phyloP scores from a whole-genome alignment of 345 rosid genomes.

The Salix arbutifolia region DNA sequence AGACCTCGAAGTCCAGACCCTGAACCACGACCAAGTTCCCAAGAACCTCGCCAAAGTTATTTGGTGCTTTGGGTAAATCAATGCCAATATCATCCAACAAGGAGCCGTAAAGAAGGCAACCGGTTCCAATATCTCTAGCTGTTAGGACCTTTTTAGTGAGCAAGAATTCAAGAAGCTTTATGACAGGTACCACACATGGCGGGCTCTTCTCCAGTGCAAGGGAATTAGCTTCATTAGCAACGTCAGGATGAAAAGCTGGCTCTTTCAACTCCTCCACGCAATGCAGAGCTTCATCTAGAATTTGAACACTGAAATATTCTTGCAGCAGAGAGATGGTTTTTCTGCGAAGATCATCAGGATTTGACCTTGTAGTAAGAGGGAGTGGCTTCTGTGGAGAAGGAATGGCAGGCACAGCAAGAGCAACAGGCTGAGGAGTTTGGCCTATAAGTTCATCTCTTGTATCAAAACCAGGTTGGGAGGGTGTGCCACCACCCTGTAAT shows the following conservation, averaged over 20 bases:
- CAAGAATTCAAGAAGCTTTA: too few species aligned
- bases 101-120: too few species aligned
- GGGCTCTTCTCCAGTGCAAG: too few species aligned
- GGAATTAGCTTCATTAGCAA: too few species aligned
- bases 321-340: conserved; percentile 55
- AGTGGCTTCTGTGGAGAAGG: conserved; percentile 21
- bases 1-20: conserved; percentile 41
- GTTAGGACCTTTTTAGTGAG: too few species aligned
- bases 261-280: too few species aligned
- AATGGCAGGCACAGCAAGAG: conserved; percentile 11
- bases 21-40: conserved; percentile 49
- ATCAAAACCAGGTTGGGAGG: conserved; percentile 17
- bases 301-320: conserved; percentile 53
- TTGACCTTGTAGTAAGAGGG: conserved; percentile 26
- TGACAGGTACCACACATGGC: too few species aligned
- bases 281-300: conserved; percentile 60
- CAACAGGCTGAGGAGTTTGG: conserved; percentile 9
- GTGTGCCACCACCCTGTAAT: conserved; percentile 32
- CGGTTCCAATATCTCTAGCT: too few species aligned
- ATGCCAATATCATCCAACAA: conserved; percentile 71
- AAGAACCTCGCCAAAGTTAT: conserved; percentile 59
- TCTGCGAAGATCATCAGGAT: conserved; percentile 37
- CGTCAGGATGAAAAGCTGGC: too few species aligned
- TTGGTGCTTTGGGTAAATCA: conserved; percentile 73
- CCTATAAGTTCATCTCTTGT: conserved; percentile 13